Conservation (phyloP, 169 alveolate genomes). For the Amoebophrya sp. region DNA sequence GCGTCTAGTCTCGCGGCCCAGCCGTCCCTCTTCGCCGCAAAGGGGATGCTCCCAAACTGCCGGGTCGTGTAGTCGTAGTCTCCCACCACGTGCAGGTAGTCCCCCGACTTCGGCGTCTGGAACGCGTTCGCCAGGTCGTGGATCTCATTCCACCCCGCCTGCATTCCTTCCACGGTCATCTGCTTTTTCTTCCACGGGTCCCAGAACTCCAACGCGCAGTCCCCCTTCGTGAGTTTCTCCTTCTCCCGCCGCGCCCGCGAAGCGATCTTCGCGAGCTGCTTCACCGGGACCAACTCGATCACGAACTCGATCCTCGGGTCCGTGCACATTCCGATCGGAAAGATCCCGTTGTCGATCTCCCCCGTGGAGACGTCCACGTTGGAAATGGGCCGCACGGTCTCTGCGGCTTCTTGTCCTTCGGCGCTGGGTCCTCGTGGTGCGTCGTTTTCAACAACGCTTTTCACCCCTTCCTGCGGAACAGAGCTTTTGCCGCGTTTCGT, state of each 20-base stretch:
- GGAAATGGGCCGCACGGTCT: neutral
- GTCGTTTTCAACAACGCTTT: too few relatives aligned
- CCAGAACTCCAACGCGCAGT: neutral
- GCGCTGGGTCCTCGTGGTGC: too few relatives aligned
- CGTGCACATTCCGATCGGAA: neutral
- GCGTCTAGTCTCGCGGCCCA: neutral
- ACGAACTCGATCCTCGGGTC: neutral
- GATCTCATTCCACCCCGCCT: neutral
- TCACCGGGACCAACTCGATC: neutral
- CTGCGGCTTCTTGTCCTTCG: neutral
- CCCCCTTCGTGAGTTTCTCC: neutral
- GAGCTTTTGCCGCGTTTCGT: neutral
- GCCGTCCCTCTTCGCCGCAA: neutral
- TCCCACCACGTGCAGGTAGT: neutral
- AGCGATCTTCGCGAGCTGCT: neutral
- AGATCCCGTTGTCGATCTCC: neutral
- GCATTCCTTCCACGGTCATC: neutral
- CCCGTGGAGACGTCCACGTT: neutral
- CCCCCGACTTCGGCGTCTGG: neutral
- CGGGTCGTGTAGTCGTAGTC: neutral
- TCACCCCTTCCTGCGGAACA: too few relatives aligned
- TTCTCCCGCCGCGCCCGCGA: neutral
- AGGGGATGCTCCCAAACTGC: too few relatives aligned
- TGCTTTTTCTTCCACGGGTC: neutral
- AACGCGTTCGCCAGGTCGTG: neutral